phyloP scores from a whole-genome alignment of 75 land plant genomes.

The Pinus taeda region DNA sequence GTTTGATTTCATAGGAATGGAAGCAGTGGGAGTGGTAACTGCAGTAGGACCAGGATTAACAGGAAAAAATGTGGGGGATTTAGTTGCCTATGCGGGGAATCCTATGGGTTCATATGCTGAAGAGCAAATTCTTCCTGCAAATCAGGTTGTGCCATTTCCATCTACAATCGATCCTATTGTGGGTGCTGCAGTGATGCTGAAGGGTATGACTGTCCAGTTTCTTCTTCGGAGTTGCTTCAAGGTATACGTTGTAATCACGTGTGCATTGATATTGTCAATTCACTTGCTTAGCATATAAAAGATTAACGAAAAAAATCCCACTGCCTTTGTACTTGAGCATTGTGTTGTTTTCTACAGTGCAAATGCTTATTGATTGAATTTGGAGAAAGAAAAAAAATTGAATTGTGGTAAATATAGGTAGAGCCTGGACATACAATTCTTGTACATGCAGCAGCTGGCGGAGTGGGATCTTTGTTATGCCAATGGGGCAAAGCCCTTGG shows the following conservation, averaged over 20 bases:
- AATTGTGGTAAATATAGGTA: conserved; percentile 49
- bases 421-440: conserved; percentile 81
- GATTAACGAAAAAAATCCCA: not conserved
- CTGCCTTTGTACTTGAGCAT: not conserved
- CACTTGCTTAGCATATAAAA: not conserved
- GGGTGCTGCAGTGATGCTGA: conserved; percentile 78
- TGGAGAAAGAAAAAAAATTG: not conserved
- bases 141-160: conserved; percentile 73
- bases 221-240: conserved; percentile 75
- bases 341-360: not conserved
- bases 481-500: conserved; percentile 92
- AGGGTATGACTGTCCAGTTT: conserved; percentile 92
- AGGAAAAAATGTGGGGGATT: conserved; percentile 72
- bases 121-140: conserved; percentile 86
- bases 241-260: conserved; percentile 28
- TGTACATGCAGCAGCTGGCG: conserved; percentile 98
- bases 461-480: conserved; percentile 82
- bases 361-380: not conserved
- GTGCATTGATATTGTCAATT: not conserved
- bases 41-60: conserved; percentile 92
- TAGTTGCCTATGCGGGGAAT: conserved; percentile 82
- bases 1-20: conserved; percentile 44
- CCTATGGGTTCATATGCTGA: conserved; percentile 88
- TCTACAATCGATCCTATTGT: conserved; percentile 45
- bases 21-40: conserved; percentile 85